phyloP scores from a whole-genome alignment of 345 rosid species.

The Linum trigynum region DNA sequence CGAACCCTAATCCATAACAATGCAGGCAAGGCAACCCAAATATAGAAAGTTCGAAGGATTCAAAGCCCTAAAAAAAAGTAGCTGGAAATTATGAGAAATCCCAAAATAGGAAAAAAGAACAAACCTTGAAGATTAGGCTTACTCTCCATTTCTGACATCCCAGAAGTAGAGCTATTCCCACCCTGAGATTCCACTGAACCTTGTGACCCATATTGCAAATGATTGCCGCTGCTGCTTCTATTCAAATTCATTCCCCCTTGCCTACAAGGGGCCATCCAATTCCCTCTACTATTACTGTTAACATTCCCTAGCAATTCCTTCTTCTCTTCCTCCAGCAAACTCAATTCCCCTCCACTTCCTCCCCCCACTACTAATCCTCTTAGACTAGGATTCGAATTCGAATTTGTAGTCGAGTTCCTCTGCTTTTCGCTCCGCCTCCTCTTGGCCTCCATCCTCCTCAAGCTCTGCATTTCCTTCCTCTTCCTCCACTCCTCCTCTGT shows the following conservation, averaged over 20 bases:
- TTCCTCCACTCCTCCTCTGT: conserved; percentile 90
- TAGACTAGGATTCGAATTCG: conserved; percentile 22
- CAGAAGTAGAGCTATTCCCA: conserved; percentile 39
- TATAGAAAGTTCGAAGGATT: too few species aligned
- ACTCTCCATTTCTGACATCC: conserved; percentile 53
- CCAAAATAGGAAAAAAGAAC: neutral
- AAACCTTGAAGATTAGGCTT: conserved; percentile 41
- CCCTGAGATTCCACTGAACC: conserved; percentile 53
- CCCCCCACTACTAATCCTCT: neutral
- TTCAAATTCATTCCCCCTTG: conserved; percentile 12
- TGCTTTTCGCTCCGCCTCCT: conserved; percentile 78
- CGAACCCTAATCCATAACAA: too few species aligned
- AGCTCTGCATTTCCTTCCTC: conserved; percentile 72
- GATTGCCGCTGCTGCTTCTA: conserved; percentile 18
- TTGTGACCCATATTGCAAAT: conserved; percentile 33
- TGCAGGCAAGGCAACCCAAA: too few species aligned
- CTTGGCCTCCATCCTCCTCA: conserved; percentile 82
- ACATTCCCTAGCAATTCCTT: conserved; percentile 16
- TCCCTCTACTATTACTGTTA: conserved; percentile 1
- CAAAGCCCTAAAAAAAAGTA: too few species aligned
- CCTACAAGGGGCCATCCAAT: conserved; percentile 19
- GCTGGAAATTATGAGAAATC: neutral
- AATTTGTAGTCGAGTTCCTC: conserved; percentile 19
- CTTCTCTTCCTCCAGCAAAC: conserved; percentile 28
- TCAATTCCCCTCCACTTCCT: conserved; percentile 16